Conservation (phyloP, 805 yeast species). For the Yamadazyma phyllophila region DNA sequence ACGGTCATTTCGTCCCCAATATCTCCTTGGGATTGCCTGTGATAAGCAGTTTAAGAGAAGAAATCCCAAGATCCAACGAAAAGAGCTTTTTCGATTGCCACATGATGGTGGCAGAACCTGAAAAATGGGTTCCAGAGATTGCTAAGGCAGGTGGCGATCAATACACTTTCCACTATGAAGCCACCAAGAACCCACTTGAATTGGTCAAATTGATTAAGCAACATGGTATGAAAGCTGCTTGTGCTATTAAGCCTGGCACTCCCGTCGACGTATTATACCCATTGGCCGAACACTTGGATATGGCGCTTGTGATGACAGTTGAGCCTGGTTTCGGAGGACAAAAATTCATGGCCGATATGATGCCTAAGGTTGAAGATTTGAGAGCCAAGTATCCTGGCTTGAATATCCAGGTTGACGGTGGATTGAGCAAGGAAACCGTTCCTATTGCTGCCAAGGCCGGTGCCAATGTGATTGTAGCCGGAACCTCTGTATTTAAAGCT, state of each 20-base stretch:
- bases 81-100: conserved; percentile 83
- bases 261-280: conserved; percentile 79
- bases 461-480: conserved; percentile 97
- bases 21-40: conserved; percentile 92
- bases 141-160: conserved; percentile 95
- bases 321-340: conserved; percentile 99
- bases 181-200: conserved; percentile 73
- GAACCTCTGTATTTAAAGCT: conserved; percentile 90
- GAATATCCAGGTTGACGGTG: conserved; percentile 96
- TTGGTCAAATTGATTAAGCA: conserved; percentile 73
- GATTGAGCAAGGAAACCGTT: conserved; percentile 82
- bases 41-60: conserved; percentile 70
- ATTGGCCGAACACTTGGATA: conserved; percentile 74
- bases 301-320: conserved; percentile 97
- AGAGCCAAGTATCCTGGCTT: conserved; percentile 72
- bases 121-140: conserved; percentile 88
- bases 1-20: conserved; percentile 97
- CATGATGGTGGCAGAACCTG: conserved; percentile 95
- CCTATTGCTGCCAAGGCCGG: conserved; percentile 93
- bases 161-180: conserved; percentile 94
- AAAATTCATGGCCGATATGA: conserved; percentile 91
- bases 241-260: conserved; percentile 93
- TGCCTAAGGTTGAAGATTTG: conserved; percentile 86
- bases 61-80: conserved; percentile 63
- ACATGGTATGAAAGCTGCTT: conserved; percentile 88